Evolutionary conservation across 768 basidiomycete genomes (phyloP), one percentile per base, ranked within the genome.

Genomic region (Rhodotorula babjevae): DNA sequence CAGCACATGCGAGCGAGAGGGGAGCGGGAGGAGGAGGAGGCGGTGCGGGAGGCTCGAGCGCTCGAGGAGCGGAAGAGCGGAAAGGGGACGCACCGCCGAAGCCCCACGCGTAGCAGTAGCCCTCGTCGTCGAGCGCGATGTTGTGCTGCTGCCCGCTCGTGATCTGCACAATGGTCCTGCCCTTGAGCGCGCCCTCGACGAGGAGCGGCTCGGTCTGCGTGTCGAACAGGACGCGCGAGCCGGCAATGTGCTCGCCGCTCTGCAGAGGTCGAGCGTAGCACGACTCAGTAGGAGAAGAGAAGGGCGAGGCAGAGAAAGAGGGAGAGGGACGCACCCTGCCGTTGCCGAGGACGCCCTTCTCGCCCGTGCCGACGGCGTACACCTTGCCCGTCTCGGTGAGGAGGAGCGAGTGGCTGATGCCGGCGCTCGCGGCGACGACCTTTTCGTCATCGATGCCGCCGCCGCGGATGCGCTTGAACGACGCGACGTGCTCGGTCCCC

Each of bases 281-380:
- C 36, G 36, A 36, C 5, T 36, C 36, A 36, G 36, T 36, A 36
- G 9, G 36, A 36, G 36, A 5, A 36, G 5, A 9, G 9, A 9
- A 36, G 36, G 9, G 36, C 5, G 9, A 36, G 36, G 36, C 5
- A 36, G 36, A 36, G 44, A 46, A 11, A 7, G 44, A 46, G 44
- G 12, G 44, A 12, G 40, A 33, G 44, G 44, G 47, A n/a, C 94
- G 92, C 0, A 92, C 94, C 74, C 87, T 87, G 27, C 94, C 95
- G 79, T 92, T 94, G 0, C 93, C 95, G 0, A 97, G 84, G 75
- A 96, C 94, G 2, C 95, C 95, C 69, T 91, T 88, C 81, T 96
- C 93, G 31, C 88, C 91, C 63, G 91, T 93, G 47, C 95, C 95
- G 74, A 93, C 89, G 2, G 92, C 85, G 77, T 89, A 97, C 5